Evolutionary conservation across 176 grass and related monocot genomes (phyloP).

Genomic region (Musa itinerans): DNA sequence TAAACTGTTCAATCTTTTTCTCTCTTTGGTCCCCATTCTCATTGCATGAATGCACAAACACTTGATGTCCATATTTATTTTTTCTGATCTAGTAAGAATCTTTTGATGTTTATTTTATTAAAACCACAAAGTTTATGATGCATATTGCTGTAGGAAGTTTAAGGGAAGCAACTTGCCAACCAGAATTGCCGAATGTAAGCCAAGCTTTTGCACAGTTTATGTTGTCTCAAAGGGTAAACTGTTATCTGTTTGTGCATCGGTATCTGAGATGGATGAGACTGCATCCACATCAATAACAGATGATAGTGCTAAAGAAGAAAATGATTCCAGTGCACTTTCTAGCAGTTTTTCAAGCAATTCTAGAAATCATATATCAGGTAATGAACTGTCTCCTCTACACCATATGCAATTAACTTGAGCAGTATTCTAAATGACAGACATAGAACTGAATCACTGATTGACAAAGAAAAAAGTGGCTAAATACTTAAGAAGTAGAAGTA

Average conservation of each 20-base stretch:
- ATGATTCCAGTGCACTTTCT: constrained; percentile 20
- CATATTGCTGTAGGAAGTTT: constrained; percentile 25
- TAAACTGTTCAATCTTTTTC: too few relatives aligned
- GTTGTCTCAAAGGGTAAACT: constrained; percentile 37
- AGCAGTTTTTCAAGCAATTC: constrained; percentile 8
- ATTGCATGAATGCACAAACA: too few relatives aligned
- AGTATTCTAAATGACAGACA: background rate
- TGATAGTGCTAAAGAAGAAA: constrained; percentile 23
- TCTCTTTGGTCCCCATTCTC: too few relatives aligned
- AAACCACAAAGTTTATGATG: background rate
- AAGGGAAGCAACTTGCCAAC: constrained; percentile 25
- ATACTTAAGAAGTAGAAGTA: too few relatives aligned
- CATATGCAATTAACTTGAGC: background rate
- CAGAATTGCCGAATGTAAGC: constrained; percentile 32
- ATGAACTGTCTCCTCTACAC: background rate
- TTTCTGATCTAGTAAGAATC: background rate
- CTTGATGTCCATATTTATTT: background rate
- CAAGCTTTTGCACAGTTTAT: constrained; percentile 43
- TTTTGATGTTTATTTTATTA: background rate
- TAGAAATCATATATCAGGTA: constrained; percentile 28
- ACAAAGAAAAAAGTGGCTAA: too few relatives aligned
- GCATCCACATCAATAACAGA: constrained; percentile 15
- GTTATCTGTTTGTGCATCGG: constrained; percentile 32
- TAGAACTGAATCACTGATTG: too few relatives aligned
- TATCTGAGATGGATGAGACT: constrained; percentile 18